Evolutionary conservation across 495 filamentous ascomycete genomes (phyloP), one percentile per base, ranked within the genome.

Genomic region (Tetracladium marchalianum): DNA sequence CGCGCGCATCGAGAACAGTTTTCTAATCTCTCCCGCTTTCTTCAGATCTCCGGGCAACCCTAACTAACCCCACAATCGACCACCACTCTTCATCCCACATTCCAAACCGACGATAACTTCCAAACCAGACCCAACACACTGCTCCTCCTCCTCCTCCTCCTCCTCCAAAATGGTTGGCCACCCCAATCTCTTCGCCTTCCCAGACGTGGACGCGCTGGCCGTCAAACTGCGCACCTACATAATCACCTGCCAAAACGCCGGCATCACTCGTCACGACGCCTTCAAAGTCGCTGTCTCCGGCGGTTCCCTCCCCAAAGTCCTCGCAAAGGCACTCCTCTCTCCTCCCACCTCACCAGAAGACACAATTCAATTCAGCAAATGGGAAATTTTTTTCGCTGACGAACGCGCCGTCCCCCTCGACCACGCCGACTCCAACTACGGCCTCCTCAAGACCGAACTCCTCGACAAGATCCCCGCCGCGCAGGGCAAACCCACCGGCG

Each of bases 311-410:
- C 92, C 92, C 17, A 77, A 81, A 46, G 85, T 82, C 19, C 85
- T 98, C 17, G 87, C 88, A 15, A 58, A 69, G 37, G 85, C 88
- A 2, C 80, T 98, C 9, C 77, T 97, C 4, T 62, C 80, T 0
- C 65, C 71, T 0, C 65, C 77, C 13, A 67, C 74, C 47, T 77
- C 73, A 32, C 62, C 67, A 27, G 80, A 81, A 19, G 81, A 87
- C 49, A 70, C 66, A 7, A 64, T 88, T 45, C 69, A 81, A 53
- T 96, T 90, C 71, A 69, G 71, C 59, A 88, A 85, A 59, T 98
- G 92, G 92, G 84, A 97, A 55, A 84, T 98, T 60, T 98, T 96
- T 76, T 97, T 95, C 66, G 90, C 90, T 52, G 92, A 98, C 56
- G 92, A 98, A 75, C 86, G 92, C 53, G 83, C 83, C 22, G 93